Base-by-base conservation (phyloP, 768 basidiomycete genomes). In the Hebeloma cylindrosporum region DNA sequence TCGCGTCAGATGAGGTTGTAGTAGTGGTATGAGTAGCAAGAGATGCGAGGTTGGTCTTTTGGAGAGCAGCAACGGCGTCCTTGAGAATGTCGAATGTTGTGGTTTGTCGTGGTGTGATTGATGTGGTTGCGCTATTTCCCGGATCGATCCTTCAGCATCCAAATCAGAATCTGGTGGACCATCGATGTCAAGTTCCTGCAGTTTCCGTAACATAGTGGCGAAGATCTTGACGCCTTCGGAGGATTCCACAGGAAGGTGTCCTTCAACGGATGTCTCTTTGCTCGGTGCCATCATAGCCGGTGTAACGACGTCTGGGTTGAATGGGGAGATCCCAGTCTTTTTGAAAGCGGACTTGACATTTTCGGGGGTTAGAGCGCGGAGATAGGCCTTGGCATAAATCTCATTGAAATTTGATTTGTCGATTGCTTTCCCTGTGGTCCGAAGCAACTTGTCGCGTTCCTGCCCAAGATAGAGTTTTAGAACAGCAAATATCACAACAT, bases 361-460 rank as follows among this genome's bases (percentile, higher is more conserved):
- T 6, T 53, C 54, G 3, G 36, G 20, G 0, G 65, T 70, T 25
- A 75, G 52, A 11, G 63, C 60, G 0, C 46, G 18, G 1, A 54
- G 8, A 43, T 70, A 65, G 4, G 71, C 72, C 11, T 44, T 22
- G 8, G 50, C 59, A 35, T 68, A 72, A 4, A 74, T 48, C 10
- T 35, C 14, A 8, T 71, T 50, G 47, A 74, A 75, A 46, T 72
- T 70, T 8, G 45, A 39, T 49, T 73, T 74, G 6, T 42, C 51
- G 18, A 72, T 52, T 5, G 45, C 47, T 32, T 48, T 25, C 1
- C 57, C 47, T 26, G 42, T 58, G 18, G 51, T 41, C 8, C 50
- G 17, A 32, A 51, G 33, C 27, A 14, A 39, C 16, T 38, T 42
- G 23, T 61, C 53, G 9, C 32, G 47, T n/a, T 53, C 50, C 48